Evolutionary conservation across 106 monocot genomes (phyloP).

Genomic region (Phalaenopsis equestris): DNA sequence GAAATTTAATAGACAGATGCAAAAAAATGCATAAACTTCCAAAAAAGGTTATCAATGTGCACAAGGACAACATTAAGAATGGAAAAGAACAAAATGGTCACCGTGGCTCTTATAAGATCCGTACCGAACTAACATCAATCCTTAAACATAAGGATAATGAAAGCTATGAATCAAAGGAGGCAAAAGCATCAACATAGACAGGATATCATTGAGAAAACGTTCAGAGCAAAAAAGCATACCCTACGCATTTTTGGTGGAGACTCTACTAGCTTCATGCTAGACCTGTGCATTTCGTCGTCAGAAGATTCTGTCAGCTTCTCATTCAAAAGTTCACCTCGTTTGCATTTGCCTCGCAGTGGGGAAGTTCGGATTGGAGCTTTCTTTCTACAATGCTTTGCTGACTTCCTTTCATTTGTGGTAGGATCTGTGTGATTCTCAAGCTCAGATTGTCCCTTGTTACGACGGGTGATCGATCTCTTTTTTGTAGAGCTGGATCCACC

Average conservation of each 20-base stretch:
- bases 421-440: slow-evolving; percentile 3
- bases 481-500: slow-evolving; percentile 12
- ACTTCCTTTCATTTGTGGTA: slow-evolving; percentile 3
- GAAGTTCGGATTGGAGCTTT: slow-evolving; percentile 1
- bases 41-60: not conserved
- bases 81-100: not conserved
- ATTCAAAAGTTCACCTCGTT: slow-evolving; percentile 2
- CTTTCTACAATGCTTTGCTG: slow-evolving; percentile 10
- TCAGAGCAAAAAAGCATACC: slow-evolving; percentile 28
- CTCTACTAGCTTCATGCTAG: not conserved
- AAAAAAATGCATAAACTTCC: not conserved
- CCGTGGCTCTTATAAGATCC: not conserved
- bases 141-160: not conserved
- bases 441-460: not conserved
- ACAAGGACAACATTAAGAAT: not conserved
- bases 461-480: slow-evolving; percentile 11
- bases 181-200: not conserved
- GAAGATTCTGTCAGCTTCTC: slow-evolving; percentile 21
- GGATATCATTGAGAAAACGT: not conserved
- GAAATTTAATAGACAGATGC: not conserved
- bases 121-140: not conserved
- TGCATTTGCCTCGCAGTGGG: slow-evolving; percentile 6
- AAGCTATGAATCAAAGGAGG: not conserved
- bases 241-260: slow-evolving; percentile 24
- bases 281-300: slow-evolving; percentile 15